Base-by-base conservation (phyloP, 108 stramenopile genomes). In the Nitzschia sp. region DNA sequence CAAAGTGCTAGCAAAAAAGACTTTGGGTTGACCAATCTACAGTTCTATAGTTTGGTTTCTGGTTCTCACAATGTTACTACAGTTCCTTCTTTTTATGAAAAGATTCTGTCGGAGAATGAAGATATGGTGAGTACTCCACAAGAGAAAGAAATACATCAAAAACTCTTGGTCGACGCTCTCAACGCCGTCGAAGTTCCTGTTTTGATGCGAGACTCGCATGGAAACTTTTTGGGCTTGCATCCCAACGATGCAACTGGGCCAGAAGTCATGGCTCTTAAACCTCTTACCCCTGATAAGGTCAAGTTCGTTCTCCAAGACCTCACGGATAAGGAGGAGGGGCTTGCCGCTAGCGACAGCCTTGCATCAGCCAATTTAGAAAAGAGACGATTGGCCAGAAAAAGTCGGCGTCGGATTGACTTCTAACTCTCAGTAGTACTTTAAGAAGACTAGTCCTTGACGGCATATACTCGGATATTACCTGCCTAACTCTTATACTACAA, bases 401-500 rank as follows among this genome's bases (percentile, higher is more conserved):
- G 17, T 34, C 29, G 29, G 29, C 29, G 29, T 34, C 29, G 29
- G 29, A 34, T 34, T 5, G 29, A 34, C 29, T 48, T 17, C 14
- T 48, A 48, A 15, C 14, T 48, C 46, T 6, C 9, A 9, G 10
- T 10, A 12, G 6, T 17, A 2, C 21, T 25, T 48, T 42, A 8
- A 63, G 24, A 24, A 19, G 1, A n/a, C 5, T 6, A 48, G 46
- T 6, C 14, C 46, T 15, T 3, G 46, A 5, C 1, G 2, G 6
- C 6, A 3, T 48, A 6, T 21, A 46, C 3, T 38, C 63, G 8
- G 24, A 57, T 24, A 53, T 8, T 22, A 67, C 17, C 50, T 22
- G 1, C 29, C 29, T 34, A 34, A 34, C 17, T 48, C 25, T 60
- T 80, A 92, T 15, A 93, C 86, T 22, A 93, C 84, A 41, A 88